Evolutionary conservation across 163 green algal species (phyloP).

Genomic region (Scenedesmus sp.): DNA sequence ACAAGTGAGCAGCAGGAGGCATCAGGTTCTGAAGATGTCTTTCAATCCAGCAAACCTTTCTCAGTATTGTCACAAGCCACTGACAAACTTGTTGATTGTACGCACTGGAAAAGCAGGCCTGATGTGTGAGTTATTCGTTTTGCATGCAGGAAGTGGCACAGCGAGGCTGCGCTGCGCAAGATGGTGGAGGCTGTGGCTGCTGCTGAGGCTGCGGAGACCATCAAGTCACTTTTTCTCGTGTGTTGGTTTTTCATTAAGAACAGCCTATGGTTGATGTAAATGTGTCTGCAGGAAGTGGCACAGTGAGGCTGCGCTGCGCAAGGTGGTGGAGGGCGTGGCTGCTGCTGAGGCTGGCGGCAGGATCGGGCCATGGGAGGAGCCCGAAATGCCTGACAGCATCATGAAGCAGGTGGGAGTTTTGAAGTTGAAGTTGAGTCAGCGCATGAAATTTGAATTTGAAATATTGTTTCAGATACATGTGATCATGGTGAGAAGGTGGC

Average conservation of each 20-base stretch:
- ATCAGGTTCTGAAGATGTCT: conserved; percentile 57
- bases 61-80: not conserved
- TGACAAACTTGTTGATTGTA: not conserved
- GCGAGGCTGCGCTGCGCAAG: not conserved
- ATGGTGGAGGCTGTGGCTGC: conserved; percentile 74
- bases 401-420: conserved; percentile 38
- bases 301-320: not conserved
- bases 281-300: conserved; percentile 27
- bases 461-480: not conserved
- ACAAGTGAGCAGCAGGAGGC: conserved; percentile 45
- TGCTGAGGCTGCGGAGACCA: conserved; percentile 47
- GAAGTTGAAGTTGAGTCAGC: no score
- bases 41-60: not conserved
- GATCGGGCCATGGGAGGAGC: conserved; percentile 73
- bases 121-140: not conserved
- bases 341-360: conserved; percentile 60
- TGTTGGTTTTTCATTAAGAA: no score
- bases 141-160: conserved; percentile 11
- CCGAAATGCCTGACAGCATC: conserved; percentile 60
- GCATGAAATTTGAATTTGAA: not conserved
- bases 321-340: conserved; percentile 76
- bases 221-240: no score
- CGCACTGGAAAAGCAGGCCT: not conserved
- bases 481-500: not conserved
- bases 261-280: no score